Conservation (phyloP, 305 asterid genomes). For the Rubia occidens region DNA sequence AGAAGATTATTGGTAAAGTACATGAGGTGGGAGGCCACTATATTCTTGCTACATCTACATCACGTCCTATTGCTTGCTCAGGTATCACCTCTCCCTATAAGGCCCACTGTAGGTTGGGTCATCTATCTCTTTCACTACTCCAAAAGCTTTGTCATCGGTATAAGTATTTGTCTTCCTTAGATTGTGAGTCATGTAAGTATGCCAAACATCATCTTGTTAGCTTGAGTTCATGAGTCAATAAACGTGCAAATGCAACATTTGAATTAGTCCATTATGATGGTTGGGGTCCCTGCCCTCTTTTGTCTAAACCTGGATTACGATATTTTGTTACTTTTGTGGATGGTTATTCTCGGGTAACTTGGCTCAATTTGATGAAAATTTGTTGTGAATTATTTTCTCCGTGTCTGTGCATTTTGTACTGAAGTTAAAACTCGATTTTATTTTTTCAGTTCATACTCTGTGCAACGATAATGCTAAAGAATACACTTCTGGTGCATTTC, state of each 20-base stretch:
- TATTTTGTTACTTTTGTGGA: not conserved
- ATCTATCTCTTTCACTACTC: not conserved
- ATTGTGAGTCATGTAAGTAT: too few species aligned
- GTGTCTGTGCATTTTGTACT: not conserved
- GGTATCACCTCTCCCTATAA: not conserved
- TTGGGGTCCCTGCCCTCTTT: not conserved
- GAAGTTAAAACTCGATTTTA: too few species aligned
- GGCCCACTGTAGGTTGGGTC: not conserved
- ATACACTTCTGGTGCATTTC: too few species aligned
- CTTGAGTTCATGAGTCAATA: not conserved
- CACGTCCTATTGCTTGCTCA: not conserved
- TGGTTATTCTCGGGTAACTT: not conserved
- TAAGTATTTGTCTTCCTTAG: too few species aligned
- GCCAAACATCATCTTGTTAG: not conserved
- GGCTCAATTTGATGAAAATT: not conserved
- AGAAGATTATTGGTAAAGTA: not conserved
- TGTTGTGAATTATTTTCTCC: not conserved
- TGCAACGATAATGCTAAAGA: too few species aligned
- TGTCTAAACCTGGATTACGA: not conserved
- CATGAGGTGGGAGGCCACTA: not conserved
- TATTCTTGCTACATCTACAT: not conserved
- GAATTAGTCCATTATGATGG: not conserved
- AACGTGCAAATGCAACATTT: not conserved
- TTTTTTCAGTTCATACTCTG: not conserved
- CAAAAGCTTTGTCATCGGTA: not conserved